phyloP scores from a whole-genome alignment of 2,329 filamentous ascomycete genomes.

The Tolypocladium endophyticum region DNA sequence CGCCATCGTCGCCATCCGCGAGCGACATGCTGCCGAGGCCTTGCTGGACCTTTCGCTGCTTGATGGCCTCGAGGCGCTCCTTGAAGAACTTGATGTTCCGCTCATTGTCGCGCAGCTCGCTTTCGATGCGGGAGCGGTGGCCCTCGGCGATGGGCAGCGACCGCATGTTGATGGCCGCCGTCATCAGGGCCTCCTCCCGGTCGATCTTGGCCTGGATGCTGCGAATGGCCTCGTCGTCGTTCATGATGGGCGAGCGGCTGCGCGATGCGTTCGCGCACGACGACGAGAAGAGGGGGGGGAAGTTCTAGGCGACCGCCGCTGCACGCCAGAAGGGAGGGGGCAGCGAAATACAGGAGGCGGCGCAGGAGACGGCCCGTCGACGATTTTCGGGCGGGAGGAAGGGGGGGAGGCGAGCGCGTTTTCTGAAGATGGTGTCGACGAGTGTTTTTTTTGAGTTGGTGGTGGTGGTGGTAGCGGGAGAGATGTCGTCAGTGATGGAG shows the following conservation, averaged over 20 bases:
- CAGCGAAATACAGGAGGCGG: neutral
- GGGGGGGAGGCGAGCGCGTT: slow-evolving; percentile 3
- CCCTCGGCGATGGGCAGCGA: slow-evolving; percentile 89
- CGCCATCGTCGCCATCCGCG: slow-evolving; percentile 36
- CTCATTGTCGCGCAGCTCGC: slow-evolving; percentile 85
- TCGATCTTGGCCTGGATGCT: slow-evolving; percentile 96
- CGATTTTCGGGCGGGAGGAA: slow-evolving; percentile 1
- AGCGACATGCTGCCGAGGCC: slow-evolving; percentile 59
- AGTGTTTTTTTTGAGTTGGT: slow-evolving; percentile 8
- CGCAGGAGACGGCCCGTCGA: neutral
- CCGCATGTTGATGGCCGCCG: slow-evolving; percentile 88
- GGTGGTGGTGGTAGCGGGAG: slow-evolving; percentile 15
- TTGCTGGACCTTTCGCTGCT: slow-evolving; percentile 65
- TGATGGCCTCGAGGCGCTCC: slow-evolving; percentile 78
- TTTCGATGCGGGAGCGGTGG: slow-evolving; percentile 82
- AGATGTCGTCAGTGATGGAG: slow-evolving; percentile 26
- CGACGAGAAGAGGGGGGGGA: slow-evolving; percentile 7
- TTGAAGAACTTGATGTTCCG: slow-evolving; percentile 95
- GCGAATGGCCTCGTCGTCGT: slow-evolving; percentile 55
- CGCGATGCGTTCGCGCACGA: slow-evolving; percentile 28
- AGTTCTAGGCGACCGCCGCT: neutral
- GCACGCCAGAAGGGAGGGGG: neutral
- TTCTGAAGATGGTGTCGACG: slow-evolving; percentile 2
- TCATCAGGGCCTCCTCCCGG: slow-evolving; percentile 90
- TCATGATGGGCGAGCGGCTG: slow-evolving; percentile 39